These are phyloP conservation scores for Sclerotinia glacialis DNA, from an alignment of 2,329 filamentous ascomycete species.

Conservation along the genomic window DNA sequence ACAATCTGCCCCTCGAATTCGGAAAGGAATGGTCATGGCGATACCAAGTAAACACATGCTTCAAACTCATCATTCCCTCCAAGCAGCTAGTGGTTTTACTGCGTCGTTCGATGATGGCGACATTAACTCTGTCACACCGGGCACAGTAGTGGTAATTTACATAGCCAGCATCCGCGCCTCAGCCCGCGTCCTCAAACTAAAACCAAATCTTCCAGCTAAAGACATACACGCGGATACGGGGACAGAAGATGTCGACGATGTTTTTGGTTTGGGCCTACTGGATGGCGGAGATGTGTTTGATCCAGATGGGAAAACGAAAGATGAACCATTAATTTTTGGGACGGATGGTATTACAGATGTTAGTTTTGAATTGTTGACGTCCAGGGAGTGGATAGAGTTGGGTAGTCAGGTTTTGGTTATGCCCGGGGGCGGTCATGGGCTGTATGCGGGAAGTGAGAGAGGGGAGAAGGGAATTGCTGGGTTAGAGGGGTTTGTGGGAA, in stretches of 20 bases:
- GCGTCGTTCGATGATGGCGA: constrained; percentile 67
- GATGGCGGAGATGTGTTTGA: constrained; percentile 46
- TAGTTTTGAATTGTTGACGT: constrained; percentile 65
- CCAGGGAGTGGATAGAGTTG: constrained; percentile 70
- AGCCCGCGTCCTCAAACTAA: constrained; percentile 64
- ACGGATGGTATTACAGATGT: constrained; percentile 48
- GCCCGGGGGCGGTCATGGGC: constrained; percentile 64
- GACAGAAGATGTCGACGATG: constrained; percentile 43
- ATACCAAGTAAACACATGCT: constrained; percentile 58
- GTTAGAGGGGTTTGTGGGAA: constrained; percentile 70
- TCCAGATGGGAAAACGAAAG: constrained; percentile 36
- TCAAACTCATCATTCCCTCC: constrained; percentile 55
- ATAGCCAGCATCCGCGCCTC: constrained; percentile 81
- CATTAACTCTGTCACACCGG: constrained; percentile 60
- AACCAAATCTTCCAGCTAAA: constrained; percentile 30
- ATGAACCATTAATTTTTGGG: constrained; percentile 42
- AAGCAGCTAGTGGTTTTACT: constrained; percentile 65
- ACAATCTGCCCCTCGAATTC: constrained; percentile 46
- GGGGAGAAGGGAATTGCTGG: constrained; percentile 55
- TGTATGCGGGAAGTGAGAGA: constrained; percentile 54
- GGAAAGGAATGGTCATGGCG: constrained; percentile 82
- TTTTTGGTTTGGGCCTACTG: constrained; percentile 56
- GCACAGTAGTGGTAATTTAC: constrained; percentile 76
- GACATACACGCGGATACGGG: constrained; percentile 33
- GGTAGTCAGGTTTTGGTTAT: constrained; percentile 69